A percentile compares a stretch with the other conserved stretches of the same genome.
These are phyloP conservation scores for Pythium aquatile DNA, from an alignment of 352 stramenopile genomes.

Conservation along the genomic window DNA sequence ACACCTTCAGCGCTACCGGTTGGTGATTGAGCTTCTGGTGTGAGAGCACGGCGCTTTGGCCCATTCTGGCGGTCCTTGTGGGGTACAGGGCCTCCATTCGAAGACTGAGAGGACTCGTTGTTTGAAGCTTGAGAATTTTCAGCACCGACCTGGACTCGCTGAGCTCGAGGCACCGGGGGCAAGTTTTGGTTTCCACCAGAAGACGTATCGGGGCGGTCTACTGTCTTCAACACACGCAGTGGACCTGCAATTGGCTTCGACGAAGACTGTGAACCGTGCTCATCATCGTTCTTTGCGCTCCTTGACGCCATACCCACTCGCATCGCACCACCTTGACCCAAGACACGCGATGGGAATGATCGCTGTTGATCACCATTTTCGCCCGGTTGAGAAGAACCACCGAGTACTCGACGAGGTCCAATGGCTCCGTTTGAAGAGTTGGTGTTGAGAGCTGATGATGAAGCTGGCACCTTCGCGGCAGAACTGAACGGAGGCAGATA, in stretches of 20 bases:
- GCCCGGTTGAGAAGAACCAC: neutral
- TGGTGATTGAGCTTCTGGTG: conserved; percentile 9
- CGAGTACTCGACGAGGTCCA: conserved; percentile 22
- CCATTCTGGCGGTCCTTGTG: conserved; percentile 26
- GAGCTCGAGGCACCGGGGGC: conserved; percentile 17
- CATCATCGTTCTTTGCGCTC: conserved; percentile 16
- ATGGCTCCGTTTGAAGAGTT: neutral
- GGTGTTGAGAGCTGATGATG: neutral
- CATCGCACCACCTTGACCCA: conserved; percentile 19
- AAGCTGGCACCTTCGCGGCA: conserved; percentile 8
- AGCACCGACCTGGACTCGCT: conserved; percentile 21
- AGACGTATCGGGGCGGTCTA: conserved; percentile 7
- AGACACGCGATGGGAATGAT: conserved; percentile 8
- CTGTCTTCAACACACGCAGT: conserved; percentile 24
- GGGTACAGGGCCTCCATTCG: conserved; percentile 15
- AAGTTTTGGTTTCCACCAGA: neutral
- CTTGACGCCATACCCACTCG: conserved; percentile 14
- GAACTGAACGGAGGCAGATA: neutral
- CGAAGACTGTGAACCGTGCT: neutral
- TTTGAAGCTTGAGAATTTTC: neutral
- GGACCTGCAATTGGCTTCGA: conserved; percentile 12
- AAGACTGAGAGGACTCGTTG: neutral
- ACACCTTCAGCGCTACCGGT: neutral
- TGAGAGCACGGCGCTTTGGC: conserved; percentile 25
- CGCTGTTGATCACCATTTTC: neutral